These are phyloP conservation scores for Nothophaeocryptopus gaeumannii DNA, from an alignment of 2,329 filamentous ascomycete species.

Conservation along the genomic window DNA sequence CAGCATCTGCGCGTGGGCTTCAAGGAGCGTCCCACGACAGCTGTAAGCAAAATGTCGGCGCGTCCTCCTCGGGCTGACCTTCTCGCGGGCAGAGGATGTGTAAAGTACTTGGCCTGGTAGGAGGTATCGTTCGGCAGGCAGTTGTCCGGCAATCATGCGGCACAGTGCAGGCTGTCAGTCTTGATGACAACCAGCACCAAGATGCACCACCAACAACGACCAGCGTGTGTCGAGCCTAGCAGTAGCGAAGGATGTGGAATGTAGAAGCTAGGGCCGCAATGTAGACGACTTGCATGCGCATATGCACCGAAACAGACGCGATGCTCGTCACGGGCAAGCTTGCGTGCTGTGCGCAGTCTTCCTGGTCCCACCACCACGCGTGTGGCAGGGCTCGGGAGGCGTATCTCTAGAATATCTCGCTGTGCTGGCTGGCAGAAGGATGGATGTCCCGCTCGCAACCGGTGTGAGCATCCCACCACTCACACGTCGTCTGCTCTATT, in stretches of 20 bases:
- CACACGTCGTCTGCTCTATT: neutral
- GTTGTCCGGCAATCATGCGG: constrained; percentile 1
- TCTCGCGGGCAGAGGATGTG: neutral
- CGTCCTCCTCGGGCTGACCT: constrained; percentile 7
- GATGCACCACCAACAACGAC: constrained; percentile 1
- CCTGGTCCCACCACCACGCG: neutral
- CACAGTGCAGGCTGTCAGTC: neutral
- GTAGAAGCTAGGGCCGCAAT: constrained; percentile 13
- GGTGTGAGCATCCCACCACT: neutral
- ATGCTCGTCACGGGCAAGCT: neutral
- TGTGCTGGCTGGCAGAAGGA: neutral
- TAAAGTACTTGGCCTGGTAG: neutral
- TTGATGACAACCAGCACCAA: constrained; percentile 4
- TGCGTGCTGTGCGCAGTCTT: neutral
- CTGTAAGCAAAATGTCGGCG: neutral
- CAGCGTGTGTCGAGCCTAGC: neutral
- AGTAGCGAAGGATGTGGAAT: neutral
- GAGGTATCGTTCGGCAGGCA: constrained; percentile 3
- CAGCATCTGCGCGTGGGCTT: constrained; percentile 1
- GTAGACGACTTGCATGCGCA: constrained; percentile 4
- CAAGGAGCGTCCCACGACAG: constrained; percentile 5
- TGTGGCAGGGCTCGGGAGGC: constrained; percentile 12
- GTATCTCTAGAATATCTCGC: constrained; percentile 1
- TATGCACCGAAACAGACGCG: constrained; percentile 11
- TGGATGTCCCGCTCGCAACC: neutral